Evolutionary conservation across 2,329 filamentous ascomycete genomes (phyloP), one percentile per base, ranked within the genome.

Genomic region (Pezicula radicicola): DNA sequence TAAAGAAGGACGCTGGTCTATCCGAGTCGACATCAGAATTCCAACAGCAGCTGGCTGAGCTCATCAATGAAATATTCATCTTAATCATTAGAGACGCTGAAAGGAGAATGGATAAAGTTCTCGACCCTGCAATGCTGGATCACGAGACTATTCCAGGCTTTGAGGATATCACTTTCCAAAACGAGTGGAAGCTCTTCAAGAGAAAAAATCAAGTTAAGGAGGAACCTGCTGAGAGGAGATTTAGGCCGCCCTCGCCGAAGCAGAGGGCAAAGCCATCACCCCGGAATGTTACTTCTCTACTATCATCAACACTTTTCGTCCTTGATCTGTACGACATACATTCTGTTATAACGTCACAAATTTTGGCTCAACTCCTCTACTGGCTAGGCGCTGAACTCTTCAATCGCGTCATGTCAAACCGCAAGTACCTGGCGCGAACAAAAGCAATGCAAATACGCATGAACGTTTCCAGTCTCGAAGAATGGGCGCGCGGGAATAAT

Each of bases 371-470:
- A 66, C 78, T 99, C 2, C 79, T 97, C 42, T 99, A 97, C 73
- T 99, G 94, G 94, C 80, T 99, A 15, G 89, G 92, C 6, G 90
- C 93, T 0, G 94, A 99, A 71, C 82, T 97, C 8, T 99, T 99
- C 75, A 99, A 99, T 70, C 88, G 93, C 53, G 89, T 99, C 69
- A 96, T 99, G 89, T 93, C 89, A 28, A 97, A 95, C 65, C 84
- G 91, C 58, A 92, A 93, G 68, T 99, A 97, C 65, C 78, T 99
- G 9, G 93, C 94, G 6, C 83, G 94, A 49, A 99, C 94, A 16
- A 99, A 99, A 70, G 94, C 94, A 3, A 99, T 99, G 94, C 94
- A 99, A 69, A 97, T 99, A 62, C 89, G 94, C 60, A 97, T 99
- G 92, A 99, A 99, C 67, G 85, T 99, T 6, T 97, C 94, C 0